Evolutionary conservation across 179 eudicot species (phyloP), one percentile per base, ranked within the genome.

Genomic region (Beta macrorhiza): DNA sequence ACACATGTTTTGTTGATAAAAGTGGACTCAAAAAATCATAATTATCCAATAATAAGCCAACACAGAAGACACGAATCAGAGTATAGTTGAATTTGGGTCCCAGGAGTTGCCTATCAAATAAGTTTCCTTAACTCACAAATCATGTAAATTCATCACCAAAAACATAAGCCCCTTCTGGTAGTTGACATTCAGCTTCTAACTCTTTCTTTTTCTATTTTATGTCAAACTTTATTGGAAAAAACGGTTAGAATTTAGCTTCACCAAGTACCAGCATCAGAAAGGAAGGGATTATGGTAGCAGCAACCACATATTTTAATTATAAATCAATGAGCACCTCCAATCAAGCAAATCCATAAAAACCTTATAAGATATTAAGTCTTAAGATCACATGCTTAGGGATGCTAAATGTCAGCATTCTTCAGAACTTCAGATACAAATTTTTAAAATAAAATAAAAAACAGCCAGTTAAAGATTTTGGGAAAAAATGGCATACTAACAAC

Each of bases 401-500:
- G 77, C 58, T 29, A 55, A 65, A 4, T 77, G 51, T 77, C 32
- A 76, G 53, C 68, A 65, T 5, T 3, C 19, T 52, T 53, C 74
- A 78, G 4, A 42, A 25, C 25, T 25, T 25, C 25, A 25, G 25
- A 25, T 19, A 67, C 16, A 29, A 25, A n/a, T 6, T 57, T 25
- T 25, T 0, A 25, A 25, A 25, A 25, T 25, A 25, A 25, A 25
- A 25, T n/a, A 5, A 13, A 67, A 55, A 70, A 19, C 55, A 75
- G 29, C 72, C 51, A 63, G 14, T 57, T 47, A 19, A 58, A 37
- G 79, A 20, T 47, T 74, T 59, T 17, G 53, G n/a, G 25, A 74
- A 58, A 53, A 63, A 45, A 32, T 4, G 22, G 37, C 13, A 32
- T 79, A 78, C 86, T 74, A 37, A 85, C 90, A 86, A 5, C 57